Base-by-base conservation (phyloP, 805 yeast genomes). In the Metschnikowia noctiluminum region DNA sequence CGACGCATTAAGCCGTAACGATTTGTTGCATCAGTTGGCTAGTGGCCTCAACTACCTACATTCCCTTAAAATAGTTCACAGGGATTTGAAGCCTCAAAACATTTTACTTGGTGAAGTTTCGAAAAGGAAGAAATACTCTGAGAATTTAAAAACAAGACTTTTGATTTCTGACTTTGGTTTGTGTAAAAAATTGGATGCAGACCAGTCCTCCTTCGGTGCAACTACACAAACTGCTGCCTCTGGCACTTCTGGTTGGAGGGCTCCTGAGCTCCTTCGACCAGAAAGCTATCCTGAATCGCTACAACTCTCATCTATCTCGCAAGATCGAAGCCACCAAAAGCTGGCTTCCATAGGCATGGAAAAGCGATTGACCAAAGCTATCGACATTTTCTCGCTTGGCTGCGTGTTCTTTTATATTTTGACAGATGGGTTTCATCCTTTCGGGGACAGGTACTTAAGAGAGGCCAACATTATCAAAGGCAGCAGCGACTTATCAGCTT, bases 231-330 rank as follows among this genome's bases (percentile, higher is more conserved):
- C 89, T 59, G 95, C 96, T 15, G 96, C 97, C 0, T 69, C 69
- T 52, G 99, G 99, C 1, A 94, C 99, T 0, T 81, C 94, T 3
- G 99, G 99, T 3, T 94, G 99, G 99, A 79, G 97, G 58, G 98
- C 99, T 0, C 99, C 99, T 0, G 99, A 94, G 60, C 65, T 89
- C 32, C 67, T 89, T 35, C 64, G 78, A 26, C 56, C 55, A 11
- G 68, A 68, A 38, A 73, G 70, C 47, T 59, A 70, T 43, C 48
- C 59, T 10, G 75, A 71, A 49, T 67, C 75, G 1, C 73, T 75
- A 0, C 72, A 68, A 35, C 59, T 68, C 40, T 60, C 71, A 27
- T 61, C 70, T 16, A 56, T 65, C 8, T 45, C 45, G 10, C 54
- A 62, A 8, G 49, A 52, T 7, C 52, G 55, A 38, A 41, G 28